Base-by-base conservation (phyloP, 345 rosid species). In the Arabis alpina region DNA sequence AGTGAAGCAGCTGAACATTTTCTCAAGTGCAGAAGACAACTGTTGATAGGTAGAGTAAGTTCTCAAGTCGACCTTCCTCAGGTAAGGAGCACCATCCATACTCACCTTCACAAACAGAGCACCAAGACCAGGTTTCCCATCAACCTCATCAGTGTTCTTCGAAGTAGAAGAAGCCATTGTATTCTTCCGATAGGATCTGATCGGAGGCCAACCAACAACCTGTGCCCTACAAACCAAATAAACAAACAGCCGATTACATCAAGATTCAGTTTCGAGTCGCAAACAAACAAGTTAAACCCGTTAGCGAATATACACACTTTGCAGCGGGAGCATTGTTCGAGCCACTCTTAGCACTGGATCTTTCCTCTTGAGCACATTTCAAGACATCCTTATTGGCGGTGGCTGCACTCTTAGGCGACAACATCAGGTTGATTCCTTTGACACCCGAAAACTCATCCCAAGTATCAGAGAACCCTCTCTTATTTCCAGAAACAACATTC, bases 131-230 rank as follows among this genome's bases (percentile, higher is more conserved):
- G 91, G 92, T 39, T 88, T 89, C 53, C 96, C 94, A 86, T 92
- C 95, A 47, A 90, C 93, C 78, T 89, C 98, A 14, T 88, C 91
- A 44, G 79, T 89, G 79, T 83, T 87, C 90, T 84, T 92, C 4
- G 89, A 86, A 57, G 83, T 69, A 51, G 78, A 66, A 27, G 89
- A 72, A 1, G 87, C 93, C 82, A 92, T 72, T 10, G 88, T 78
- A 60, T 88, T 92, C 79, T 89, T 87, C 80, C 98, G 76, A 76
- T 76, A 90, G 3, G 98, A 81, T 81, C 92, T 85, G 5, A 92
- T 77, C 10, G 98, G 98, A 32, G 98, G 97, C 98, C 98, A 92
- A 52, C 98, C 98, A 80, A 92, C 92, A 41, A 92, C 95, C 71
- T 86, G 95, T 24, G 95, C 91, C 86, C 96, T 92, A 77, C 51